phyloP scores from a whole-genome alignment of 73 alveolate species.

The Paramecium sonneborni region DNA sequence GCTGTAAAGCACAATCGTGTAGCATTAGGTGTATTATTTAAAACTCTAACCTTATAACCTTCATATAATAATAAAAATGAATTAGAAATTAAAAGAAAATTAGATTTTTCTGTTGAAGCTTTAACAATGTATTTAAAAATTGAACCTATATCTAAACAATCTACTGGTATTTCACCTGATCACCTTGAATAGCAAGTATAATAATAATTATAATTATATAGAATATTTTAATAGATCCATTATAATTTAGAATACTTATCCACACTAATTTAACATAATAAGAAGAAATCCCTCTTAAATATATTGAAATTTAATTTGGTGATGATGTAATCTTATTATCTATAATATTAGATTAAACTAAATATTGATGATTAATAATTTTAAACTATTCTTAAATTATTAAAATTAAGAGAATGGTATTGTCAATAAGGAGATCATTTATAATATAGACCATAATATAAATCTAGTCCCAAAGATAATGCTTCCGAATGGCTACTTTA shows the following conservation, averaged over 20 bases:
- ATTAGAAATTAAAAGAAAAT: background rate
- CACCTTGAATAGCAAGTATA: background rate
- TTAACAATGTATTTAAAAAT: background rate
- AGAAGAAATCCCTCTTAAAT: background rate
- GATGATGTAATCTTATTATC: background rate
- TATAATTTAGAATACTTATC: background rate
- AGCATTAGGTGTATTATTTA: background rate
- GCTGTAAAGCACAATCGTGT: background rate
- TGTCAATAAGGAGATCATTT: slow-evolving; percentile 10
- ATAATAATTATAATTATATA: background rate
- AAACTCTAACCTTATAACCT: background rate
- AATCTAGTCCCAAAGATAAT: slow-evolving; percentile 2
- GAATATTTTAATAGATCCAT: background rate
- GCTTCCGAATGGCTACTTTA: background rate
- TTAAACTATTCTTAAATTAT: background rate
- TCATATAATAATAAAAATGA: background rate
- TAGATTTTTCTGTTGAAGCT: background rate
- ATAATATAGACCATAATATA: slow-evolving; percentile 18
- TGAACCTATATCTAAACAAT: background rate
- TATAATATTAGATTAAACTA: background rate
- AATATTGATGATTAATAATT: background rate
- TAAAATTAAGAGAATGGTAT: slow-evolving; percentile 1
- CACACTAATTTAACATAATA: background rate
- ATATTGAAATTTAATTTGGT: background rate
- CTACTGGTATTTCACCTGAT: background rate